Conservation (phyloP, 441 rosid species). For the Pelargonium hybrid region DNA sequence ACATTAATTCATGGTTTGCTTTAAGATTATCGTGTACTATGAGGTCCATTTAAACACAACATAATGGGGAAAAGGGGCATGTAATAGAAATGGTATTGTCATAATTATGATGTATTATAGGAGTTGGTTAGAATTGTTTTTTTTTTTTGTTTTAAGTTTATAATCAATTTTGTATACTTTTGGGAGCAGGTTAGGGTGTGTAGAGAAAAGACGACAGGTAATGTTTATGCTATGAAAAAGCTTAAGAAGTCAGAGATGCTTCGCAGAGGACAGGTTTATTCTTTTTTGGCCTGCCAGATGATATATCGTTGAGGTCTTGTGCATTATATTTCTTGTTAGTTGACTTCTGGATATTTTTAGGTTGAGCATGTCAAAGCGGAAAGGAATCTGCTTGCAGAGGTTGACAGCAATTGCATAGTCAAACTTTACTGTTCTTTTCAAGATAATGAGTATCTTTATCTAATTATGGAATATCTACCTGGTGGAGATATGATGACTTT, state of each 20-base stretch:
- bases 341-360: slow-evolving; percentile 10
- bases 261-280: slow-evolving; percentile 24
- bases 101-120: too few relatives aligned
- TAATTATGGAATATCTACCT: slow-evolving; percentile 27
- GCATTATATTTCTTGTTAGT: slow-evolving; percentile 12
- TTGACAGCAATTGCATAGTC: slow-evolving; percentile 25
- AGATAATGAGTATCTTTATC: slow-evolving; percentile 21
- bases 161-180: not conserved
- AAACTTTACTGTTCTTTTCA: slow-evolving; percentile 27
- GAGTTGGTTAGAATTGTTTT: too few relatives aligned
- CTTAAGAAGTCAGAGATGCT: slow-evolving; percentile 27
- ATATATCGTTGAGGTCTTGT: slow-evolving; percentile 11
- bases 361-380: slow-evolving; percentile 27
- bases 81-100: too few relatives aligned
- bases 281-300: not conserved
- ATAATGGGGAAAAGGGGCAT: too few relatives aligned
- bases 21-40: too few relatives aligned
- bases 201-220: slow-evolving; percentile 19
- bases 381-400: slow-evolving; percentile 28
- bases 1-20: too few relatives aligned
- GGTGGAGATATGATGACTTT: slow-evolving; percentile 31
- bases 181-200: slow-evolving; percentile 22
- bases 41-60: too few relatives aligned
- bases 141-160: not conserved
- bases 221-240: slow-evolving; percentile 24